These are phyloP conservation scores for Tetrapisispora arboricola DNA, from an alignment of 805 yeast genomes.

Conservation along the genomic window DNA sequence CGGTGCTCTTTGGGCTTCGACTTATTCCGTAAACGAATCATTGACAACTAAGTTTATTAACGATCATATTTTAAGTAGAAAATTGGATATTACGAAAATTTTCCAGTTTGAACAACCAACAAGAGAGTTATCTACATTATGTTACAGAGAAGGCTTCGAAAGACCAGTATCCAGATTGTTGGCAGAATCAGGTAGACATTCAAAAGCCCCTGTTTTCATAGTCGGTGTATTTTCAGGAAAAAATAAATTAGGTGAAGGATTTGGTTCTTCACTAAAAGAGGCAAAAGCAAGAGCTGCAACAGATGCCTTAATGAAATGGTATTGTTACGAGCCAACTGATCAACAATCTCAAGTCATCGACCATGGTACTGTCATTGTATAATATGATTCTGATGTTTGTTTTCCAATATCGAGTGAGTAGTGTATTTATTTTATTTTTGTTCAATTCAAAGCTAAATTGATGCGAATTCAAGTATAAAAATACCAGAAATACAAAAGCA, in stretches of 20 bases:
- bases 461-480: too few species aligned
- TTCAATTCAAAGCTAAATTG: too few species aligned
- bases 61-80: conserved; percentile 71
- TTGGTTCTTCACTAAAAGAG: conserved; percentile 81
- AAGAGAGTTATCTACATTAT: conserved; percentile 65
- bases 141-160: conserved; percentile 63
- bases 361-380: conserved; percentile 37
- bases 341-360: conserved; percentile 45
- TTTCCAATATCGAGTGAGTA: too few species aligned
- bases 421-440: too few species aligned
- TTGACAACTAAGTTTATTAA: conserved; percentile 59
- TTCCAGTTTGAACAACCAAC: conserved; percentile 80
- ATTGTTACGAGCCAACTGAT: conserved; percentile 74
- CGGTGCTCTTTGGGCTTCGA: conserved; percentile 71
- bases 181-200: conserved; percentile 87
- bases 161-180: conserved; percentile 73
- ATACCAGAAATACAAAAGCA: too few species aligned
- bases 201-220: conserved; percentile 74
- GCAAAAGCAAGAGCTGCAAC: conserved; percentile 90
- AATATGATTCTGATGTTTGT: conserved; percentile 6
- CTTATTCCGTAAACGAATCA: conserved; percentile 37
- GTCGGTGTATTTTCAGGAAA: conserved; percentile 86
- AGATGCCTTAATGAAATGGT: conserved; percentile 83
- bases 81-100: conserved; percentile 61
- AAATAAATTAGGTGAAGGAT: conserved; percentile 84